These are phyloP conservation scores for Marasmius tenuissimus DNA, from an alignment of 1,284 basidiomycete species.

Conservation along the genomic window DNA sequence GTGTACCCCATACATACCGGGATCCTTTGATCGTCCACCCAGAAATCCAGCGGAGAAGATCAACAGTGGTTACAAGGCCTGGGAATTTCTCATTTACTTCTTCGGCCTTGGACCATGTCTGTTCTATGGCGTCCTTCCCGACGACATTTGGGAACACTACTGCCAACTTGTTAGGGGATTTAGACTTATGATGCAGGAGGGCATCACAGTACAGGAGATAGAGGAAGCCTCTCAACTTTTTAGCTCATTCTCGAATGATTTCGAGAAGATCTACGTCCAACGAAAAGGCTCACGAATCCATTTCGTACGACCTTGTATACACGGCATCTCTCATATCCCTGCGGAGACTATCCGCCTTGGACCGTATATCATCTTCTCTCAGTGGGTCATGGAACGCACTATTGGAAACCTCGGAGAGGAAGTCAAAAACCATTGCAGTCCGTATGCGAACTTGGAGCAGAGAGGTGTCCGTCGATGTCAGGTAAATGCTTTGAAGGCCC, in stretches of 20 bases:
- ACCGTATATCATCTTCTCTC: conserved; percentile 17
- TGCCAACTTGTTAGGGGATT: conserved; percentile 24
- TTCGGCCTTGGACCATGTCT: conserved; percentile 27
- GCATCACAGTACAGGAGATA: conserved; percentile 15
- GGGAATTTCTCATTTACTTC: conserved; percentile 24
- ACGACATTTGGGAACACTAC: conserved; percentile 21
- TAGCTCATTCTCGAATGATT: conserved; percentile 21
- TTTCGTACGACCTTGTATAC: conserved; percentile 22
- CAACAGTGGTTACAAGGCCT: conserved; percentile 12
- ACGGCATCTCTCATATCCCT: conserved; percentile 20
- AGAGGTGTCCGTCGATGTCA: conserved; percentile 17
- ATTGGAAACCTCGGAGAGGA: conserved; percentile 28
- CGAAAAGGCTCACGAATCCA: conserved; percentile 20
- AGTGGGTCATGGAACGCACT: conserved; percentile 26
- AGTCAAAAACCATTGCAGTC: conserved; percentile 23
- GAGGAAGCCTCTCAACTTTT: background rate
- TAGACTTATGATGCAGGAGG: conserved; percentile 20
- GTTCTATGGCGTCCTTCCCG: conserved; percentile 25
- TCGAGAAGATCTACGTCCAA: conserved; percentile 23
- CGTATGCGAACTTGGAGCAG: conserved; percentile 24
- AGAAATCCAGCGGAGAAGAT: conserved; percentile 21
- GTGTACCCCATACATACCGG: conserved; percentile 17
- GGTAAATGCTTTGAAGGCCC: conserved; percentile 18
- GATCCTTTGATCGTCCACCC: conserved; percentile 24
- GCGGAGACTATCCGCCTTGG: conserved; percentile 20